Conservation (phyloP, 805 yeast genomes). For the Torulaspora maleeae region DNA sequence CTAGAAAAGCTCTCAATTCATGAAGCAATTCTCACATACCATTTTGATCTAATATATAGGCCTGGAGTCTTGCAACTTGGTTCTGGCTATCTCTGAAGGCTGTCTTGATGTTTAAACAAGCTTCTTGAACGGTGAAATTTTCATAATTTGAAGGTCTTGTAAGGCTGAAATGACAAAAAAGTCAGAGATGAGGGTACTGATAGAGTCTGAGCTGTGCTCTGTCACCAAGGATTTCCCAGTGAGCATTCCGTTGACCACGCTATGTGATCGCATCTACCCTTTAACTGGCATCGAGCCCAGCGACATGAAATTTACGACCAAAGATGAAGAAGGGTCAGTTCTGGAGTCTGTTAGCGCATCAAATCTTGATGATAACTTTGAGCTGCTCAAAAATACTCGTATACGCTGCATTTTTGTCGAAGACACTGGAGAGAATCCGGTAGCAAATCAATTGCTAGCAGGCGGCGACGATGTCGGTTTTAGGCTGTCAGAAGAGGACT, state of each 20-base stretch:
- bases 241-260: constrained; percentile 15
- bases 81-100: background rate
- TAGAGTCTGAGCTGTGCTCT: constrained; percentile 25
- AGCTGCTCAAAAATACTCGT: background rate
- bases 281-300: constrained; percentile 29
- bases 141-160: background rate
- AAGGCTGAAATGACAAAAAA: background rate
- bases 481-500: constrained; percentile 29
- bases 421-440: constrained; percentile 51
- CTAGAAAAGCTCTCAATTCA: background rate
- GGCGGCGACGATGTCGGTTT: constrained; percentile 18
- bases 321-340: constrained; percentile 7
- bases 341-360: background rate
- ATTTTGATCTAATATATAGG: background rate
- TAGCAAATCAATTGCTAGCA: constrained; percentile 38
- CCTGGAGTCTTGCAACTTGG: background rate
- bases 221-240: constrained; percentile 16
- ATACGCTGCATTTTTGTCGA: constrained; percentile 42
- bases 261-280: constrained; percentile 23
- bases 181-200: constrained; percentile 8
- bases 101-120: background rate
- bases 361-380: background rate
- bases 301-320: constrained; percentile 26
- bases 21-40: background rate
- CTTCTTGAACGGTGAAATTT: background rate